Evolutionary conservation across 2,329 filamentous ascomycete species (phyloP), one percentile per base, ranked within the genome.

Genomic region (Pyrenophora tritici-repentis): DNA sequence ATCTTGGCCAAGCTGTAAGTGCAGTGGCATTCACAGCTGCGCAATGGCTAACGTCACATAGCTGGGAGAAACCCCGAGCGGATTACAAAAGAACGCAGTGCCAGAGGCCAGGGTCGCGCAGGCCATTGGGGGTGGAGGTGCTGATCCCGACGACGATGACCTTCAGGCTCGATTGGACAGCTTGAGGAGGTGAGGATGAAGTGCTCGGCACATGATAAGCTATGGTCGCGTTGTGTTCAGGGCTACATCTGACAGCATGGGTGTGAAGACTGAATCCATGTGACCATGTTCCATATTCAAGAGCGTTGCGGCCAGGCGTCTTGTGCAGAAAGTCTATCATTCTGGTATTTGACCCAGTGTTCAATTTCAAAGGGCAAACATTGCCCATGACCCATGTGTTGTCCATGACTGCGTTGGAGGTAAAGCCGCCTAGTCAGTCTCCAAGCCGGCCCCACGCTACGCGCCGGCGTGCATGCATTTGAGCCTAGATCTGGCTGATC

Each of bases 151-250:
- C 68, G 94, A 97, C 72, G 91, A 97, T 67, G 94, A 97, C 72
- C 83, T 99, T 20, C 92, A 97, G 78, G 93, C 94, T 58, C 86
- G 94, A 52, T 82, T 99, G 44, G 91, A 97, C 72, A 96, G 92
- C 73, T 78, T 97, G 59, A 83, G 89, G 68, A 76, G 80, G 68
- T 84, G 62, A 70, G 35, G 16, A 49, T 42, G 33, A 26, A 38
- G 24, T 31, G 38, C 20, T 39, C 31, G 17, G 34, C 29, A 37
- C 12, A 49, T 29, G 34, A 37, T 18, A 42, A 41, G 43, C 48
- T 42, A 26, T 37, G 44, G 26, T 29, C 20, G 42, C 42, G 32
- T 26, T 36, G 24, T 10, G 16, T 24, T 47, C 37, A 26, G 38
- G 37, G 22, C 31, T 31, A 22, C 10, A 42, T 37, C 24, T 18